These are phyloP conservation scores for Skeletonema menzelii DNA, from an alignment of 108 stramenopile species.

Conservation along the genomic window DNA sequence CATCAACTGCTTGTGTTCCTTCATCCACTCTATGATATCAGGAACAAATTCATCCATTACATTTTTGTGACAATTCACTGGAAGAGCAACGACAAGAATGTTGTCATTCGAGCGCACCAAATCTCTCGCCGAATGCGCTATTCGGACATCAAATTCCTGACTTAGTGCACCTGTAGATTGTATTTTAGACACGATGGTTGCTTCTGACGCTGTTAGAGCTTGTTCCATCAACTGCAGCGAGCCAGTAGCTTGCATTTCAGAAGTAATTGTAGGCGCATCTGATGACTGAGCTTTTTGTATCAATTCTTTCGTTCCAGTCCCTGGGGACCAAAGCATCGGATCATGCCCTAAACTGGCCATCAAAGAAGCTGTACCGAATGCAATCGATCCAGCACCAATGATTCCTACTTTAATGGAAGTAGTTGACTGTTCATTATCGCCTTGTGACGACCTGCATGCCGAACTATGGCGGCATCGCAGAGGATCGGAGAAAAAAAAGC, in stretches of 20 bases:
- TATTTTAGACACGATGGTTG: neutral
- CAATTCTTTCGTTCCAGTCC: slow-evolving; percentile 38
- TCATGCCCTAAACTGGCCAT: slow-evolving; percentile 53
- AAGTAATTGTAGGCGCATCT: neutral
- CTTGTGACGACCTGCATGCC: neutral
- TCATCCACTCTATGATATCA: slow-evolving; percentile 37
- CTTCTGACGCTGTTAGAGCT: neutral
- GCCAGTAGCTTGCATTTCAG: slow-evolving; percentile 30
- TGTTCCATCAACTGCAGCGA: slow-evolving; percentile 15
- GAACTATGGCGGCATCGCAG: neutral
- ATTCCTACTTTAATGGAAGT: slow-evolving; percentile 48
- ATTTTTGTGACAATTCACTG: slow-evolving; percentile 61
- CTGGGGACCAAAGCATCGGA: slow-evolving; percentile 74
- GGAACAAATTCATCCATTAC: slow-evolving; percentile 62
- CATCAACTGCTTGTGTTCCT: slow-evolving; percentile 14
- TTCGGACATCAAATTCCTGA: slow-evolving; percentile 33
- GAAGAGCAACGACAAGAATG: slow-evolving; percentile 57
- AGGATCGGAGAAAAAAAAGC: neutral
- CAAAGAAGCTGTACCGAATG: slow-evolving; percentile 60
- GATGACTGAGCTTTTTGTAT: neutral
- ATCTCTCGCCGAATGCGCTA: slow-evolving; percentile 39
- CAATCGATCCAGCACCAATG: slow-evolving; percentile 64
- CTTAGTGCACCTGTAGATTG: slow-evolving; percentile 50
- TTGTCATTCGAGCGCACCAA: slow-evolving; percentile 51
- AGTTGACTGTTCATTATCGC: neutral